A percentile compares a stretch with the other conserved stretches of the same genome.
Evolutionary conservation across 768 basidiomycete genomes (phyloP).

Genomic region (Collybiopsis luxurians): DNA sequence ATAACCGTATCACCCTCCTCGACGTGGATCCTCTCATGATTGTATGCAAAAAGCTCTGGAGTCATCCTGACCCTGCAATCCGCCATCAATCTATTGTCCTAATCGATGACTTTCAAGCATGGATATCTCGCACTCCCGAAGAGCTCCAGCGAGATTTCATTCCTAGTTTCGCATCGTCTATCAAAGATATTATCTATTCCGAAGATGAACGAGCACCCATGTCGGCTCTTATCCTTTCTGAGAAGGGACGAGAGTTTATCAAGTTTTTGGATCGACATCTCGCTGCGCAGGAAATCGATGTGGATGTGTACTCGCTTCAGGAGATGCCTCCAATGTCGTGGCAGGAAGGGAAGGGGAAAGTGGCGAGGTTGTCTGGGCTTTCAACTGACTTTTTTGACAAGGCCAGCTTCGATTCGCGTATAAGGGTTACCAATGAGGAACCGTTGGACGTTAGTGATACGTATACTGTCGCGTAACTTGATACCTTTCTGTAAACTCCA

Average conservation of each 20-base stretch:
- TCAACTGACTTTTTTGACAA: slow-evolving; percentile 4
- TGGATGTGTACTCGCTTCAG: slow-evolving; percentile 2
- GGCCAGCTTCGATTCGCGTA: background rate
- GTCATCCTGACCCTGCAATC: background rate
- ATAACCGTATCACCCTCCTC: slow-evolving; percentile 4
- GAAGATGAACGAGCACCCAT: slow-evolving; percentile 5
- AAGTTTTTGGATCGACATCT: background rate
- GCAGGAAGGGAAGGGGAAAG: slow-evolving; percentile 4
- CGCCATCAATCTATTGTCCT: background rate
- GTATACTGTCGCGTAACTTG: background rate
- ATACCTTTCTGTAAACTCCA: too few relatives aligned
- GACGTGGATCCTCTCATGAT: slow-evolving; percentile 6
- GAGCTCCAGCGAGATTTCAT: slow-evolving; percentile 7
- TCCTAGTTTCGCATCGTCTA: slow-evolving; percentile 7
- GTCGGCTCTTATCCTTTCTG: slow-evolving; percentile 5
- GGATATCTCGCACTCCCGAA: slow-evolving; percentile 2
- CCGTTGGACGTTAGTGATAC: background rate
- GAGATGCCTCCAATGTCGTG: slow-evolving; percentile 7
- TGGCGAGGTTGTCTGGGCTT: background rate
- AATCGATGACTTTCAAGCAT: slow-evolving; percentile 2
- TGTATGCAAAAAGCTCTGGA: slow-evolving; percentile 5
- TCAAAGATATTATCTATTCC: background rate
- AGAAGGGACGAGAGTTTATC: background rate
- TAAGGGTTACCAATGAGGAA: background rate
- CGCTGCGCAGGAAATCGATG: background rate